phyloP scores from a whole-genome alignment of 306 rosid species.

The Rosa rugosa region DNA sequence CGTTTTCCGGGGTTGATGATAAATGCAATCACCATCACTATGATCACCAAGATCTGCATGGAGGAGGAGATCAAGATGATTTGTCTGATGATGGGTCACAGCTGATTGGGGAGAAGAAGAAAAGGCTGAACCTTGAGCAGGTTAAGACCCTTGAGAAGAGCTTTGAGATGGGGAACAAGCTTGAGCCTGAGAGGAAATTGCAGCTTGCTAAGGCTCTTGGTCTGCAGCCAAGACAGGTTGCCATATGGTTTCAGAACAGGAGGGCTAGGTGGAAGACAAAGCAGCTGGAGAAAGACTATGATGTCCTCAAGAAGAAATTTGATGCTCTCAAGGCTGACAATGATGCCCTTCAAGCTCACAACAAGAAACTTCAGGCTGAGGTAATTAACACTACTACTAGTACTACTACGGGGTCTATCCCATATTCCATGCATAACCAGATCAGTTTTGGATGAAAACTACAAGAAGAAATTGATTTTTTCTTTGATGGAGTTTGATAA shows the following conservation, averaged over 20 bases:
- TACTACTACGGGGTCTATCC: background rate
- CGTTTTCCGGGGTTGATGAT: slow-evolving; percentile 72
- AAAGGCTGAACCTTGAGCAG: slow-evolving; percentile 75
- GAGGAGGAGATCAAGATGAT: slow-evolving; percentile 57
- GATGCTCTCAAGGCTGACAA: slow-evolving; percentile 76
- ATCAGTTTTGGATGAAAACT: background rate
- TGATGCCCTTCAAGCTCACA: slow-evolving; percentile 70
- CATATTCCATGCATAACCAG: background rate
- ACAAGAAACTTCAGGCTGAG: slow-evolving; percentile 73
- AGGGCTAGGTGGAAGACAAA: slow-evolving; percentile 98
- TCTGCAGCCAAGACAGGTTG: slow-evolving; percentile 83
- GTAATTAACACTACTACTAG: slow-evolving; percentile 27
- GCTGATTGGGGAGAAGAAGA: slow-evolving; percentile 83
- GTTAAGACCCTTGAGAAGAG: slow-evolving; percentile 93
- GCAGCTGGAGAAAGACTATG: slow-evolving; percentile 80
- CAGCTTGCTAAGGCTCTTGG: slow-evolving; percentile 82
- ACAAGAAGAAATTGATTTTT: no score
- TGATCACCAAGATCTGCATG: slow-evolving; percentile 12
- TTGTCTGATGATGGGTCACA: slow-evolving; percentile 85
- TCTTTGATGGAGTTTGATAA: background rate
- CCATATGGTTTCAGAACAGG: slow-evolving; percentile 95
- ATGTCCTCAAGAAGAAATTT: slow-evolving; percentile 76
- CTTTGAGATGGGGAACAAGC: slow-evolving; percentile 89
- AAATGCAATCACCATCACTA: slow-evolving; percentile 30
- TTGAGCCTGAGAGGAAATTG: slow-evolving; percentile 87